Evolutionary conservation across 306 rosid genomes (phyloP).

Genomic region (Mimosa pudica): DNA sequence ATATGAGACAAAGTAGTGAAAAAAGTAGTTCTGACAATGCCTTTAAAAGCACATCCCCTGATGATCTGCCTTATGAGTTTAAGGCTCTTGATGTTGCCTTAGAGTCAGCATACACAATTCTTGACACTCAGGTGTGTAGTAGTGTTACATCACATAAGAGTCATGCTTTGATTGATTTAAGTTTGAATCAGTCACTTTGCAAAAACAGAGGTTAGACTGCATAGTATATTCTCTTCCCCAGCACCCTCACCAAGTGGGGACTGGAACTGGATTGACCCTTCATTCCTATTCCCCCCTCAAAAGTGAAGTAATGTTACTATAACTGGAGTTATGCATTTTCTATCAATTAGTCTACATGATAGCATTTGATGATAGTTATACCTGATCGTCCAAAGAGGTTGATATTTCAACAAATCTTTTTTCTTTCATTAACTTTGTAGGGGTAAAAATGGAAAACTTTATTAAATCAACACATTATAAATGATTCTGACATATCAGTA

Average conservation of each 20-base stretch:
- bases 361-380: not conserved
- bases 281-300: not conserved
- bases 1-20: conserved; percentile 66
- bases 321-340: conserved; percentile 15
- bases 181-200: not conserved
- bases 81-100: conserved; percentile 97
- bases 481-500: no score
- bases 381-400: not conserved
- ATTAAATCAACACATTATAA: no score
- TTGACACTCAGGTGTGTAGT: conserved; percentile 87
- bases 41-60: conserved; percentile 80
- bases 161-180: conserved; percentile 20
- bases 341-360: conserved; percentile 3
- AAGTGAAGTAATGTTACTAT: conserved; percentile 17
- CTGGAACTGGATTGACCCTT: no score
- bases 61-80: conserved; percentile 95
- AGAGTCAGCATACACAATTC: conserved; percentile 96
- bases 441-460: not conserved
- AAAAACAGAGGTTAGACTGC: no score
- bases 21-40: conserved; percentile 64
- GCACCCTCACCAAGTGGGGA: no score
- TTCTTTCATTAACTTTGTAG: not conserved
- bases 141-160: conserved; percentile 28
- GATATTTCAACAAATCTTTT: not conserved
- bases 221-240: no score